Evolutionary conservation across 1,284 basidiomycete species (phyloP), one percentile per base, ranked within the genome.

Genomic region (Apiotrichum montevideense): DNA sequence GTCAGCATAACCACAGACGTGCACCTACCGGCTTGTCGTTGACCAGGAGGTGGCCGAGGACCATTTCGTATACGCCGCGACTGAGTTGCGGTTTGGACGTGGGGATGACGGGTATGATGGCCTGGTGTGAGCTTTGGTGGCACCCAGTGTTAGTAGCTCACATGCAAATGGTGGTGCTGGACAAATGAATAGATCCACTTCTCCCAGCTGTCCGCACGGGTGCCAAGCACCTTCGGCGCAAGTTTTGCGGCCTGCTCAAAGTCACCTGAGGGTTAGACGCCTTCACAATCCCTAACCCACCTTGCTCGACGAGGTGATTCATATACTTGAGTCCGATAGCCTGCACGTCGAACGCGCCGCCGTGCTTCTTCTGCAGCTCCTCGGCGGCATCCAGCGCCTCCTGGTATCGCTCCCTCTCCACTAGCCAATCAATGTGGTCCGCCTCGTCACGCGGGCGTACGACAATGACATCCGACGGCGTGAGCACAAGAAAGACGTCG

Each of bases 161-260:
- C 90, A 67, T 88, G 84, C 15, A 98, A 78, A 59, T 91, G 85
- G 37, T 84, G 83, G 66, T 87, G 85, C 72, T 94, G 86, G 0
- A 88, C 88, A 70, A 96, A 98, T 8, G 85, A 79, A 69, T 96
- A 95, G 71, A 98, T 89, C 87, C 90, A 96, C 67, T 88, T 85
- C 72, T 98, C 94, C 96, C 96, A 99, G 14, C 84, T 82, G 63
- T 85, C 85, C 4, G 81, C 78, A 66, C 97, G 85, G 39, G 84
- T 83, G 0, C 84, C 86, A 58, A 97, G 87, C 1, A 97, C 90
- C 69, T 89, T 90, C 0, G 90, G 86, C 58, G 87, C 88, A n/a
- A 95, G 78, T 13, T 81, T 78, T 0, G 95, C 95, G 0, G 96
- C 95, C 66, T 88, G 88, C 3, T 75, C 78, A 65, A 84, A 97